Conservation (phyloP, 106 monocot species). For the Xerophyta viscosa region DNA sequence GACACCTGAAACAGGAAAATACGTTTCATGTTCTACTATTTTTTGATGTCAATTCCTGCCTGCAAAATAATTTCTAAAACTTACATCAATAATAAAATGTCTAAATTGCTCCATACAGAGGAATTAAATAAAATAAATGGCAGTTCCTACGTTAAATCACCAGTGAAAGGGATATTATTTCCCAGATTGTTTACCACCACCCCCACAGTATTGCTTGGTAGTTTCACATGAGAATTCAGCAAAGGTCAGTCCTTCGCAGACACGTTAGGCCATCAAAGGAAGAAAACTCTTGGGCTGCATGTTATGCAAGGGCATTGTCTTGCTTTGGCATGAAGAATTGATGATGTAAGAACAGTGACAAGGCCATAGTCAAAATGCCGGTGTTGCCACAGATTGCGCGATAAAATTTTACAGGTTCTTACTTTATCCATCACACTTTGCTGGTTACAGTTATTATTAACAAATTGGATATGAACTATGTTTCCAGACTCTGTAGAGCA, state of each 20-base stretch:
- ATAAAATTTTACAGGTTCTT: constrained; percentile 13
- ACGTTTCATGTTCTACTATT: too few species aligned
- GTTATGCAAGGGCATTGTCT: constrained; percentile 12
- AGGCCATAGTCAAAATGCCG: constrained; percentile 98
- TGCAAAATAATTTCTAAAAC: too few species aligned
- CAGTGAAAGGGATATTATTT: constrained; percentile 4
- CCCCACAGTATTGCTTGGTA: constrained; percentile 87
- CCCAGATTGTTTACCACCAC: constrained; percentile 56
- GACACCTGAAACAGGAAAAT: too few species aligned
- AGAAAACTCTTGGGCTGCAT: constrained; percentile 22
- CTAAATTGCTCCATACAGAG: too few species aligned
- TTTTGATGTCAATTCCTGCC: too few species aligned
- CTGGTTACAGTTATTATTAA: too few species aligned
- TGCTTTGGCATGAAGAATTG: constrained; percentile 14
- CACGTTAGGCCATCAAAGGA: constrained; percentile 51
- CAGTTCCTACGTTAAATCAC: too few species aligned
- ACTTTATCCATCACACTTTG: too few species aligned
- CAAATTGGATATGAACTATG: too few species aligned
- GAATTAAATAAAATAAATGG: too few species aligned
- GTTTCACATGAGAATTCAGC: constrained; percentile 88
- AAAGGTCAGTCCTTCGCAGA: constrained; percentile 95
- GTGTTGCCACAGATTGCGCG: constrained; percentile 76
- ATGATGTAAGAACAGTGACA: constrained; percentile 79
- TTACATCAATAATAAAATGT: too few species aligned
- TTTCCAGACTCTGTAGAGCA: not conserved